Conservation (phyloP, 495 filamentous ascomycete genomes). For the Parathielavia hyrcaniae region DNA sequence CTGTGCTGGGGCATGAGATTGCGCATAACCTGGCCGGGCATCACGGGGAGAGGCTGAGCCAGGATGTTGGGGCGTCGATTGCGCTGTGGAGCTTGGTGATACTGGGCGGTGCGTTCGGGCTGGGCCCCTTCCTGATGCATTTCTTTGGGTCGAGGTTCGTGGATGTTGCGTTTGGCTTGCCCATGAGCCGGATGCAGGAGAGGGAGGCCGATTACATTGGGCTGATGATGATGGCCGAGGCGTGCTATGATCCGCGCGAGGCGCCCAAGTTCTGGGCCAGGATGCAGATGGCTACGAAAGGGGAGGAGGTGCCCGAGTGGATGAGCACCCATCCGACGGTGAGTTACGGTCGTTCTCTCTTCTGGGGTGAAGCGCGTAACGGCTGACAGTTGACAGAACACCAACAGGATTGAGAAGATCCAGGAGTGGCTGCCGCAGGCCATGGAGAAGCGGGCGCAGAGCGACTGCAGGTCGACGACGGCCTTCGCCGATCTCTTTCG, state of each 20-base stretch:
- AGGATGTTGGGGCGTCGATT: constrained; percentile 50
- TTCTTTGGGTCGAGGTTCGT: constrained; percentile 44
- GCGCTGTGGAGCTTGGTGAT: constrained; percentile 47
- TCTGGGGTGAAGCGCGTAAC: background rate
- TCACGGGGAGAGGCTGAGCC: constrained; percentile 65
- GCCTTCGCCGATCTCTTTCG: constrained; percentile 37
- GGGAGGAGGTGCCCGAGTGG: constrained; percentile 60
- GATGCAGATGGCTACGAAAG: constrained; percentile 58
- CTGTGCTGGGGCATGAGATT: constrained; percentile 88
- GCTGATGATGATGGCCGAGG: constrained; percentile 58
- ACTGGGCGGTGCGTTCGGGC: constrained; percentile 47
- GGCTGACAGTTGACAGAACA: constrained; percentile 42
- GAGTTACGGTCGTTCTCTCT: constrained; percentile 25
- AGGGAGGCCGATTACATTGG: constrained; percentile 83
- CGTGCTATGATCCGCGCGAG: constrained; percentile 63
- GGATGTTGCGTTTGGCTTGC: constrained; percentile 59
- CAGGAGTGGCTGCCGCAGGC: constrained; percentile 59
- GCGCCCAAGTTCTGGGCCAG: constrained; percentile 69
- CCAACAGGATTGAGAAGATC: constrained; percentile 65
- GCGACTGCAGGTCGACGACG: constrained; percentile 44
- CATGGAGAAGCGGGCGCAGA: constrained; percentile 45
- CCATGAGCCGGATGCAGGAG: constrained; percentile 61
- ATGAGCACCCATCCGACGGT: constrained; percentile 82
- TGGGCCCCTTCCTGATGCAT: constrained; percentile 34
- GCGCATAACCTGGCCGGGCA: constrained; percentile 87